Evolutionary conservation across 1,284 basidiomycete genomes (phyloP), one percentile per base, ranked within the genome.

Genomic region (Puccinia polysora): DNA sequence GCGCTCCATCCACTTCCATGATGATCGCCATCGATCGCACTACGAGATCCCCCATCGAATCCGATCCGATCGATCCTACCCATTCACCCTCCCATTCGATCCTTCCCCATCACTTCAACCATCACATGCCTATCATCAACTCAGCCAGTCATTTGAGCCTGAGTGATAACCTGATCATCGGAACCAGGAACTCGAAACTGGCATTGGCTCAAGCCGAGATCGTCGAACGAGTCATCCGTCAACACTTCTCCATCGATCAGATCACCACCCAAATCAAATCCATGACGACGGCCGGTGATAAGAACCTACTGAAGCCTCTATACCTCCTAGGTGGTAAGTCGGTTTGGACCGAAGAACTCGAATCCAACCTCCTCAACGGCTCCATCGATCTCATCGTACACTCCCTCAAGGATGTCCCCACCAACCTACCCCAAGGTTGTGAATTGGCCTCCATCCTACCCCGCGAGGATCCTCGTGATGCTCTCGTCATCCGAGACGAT

Each of bases 301-400:
- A 89, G 76, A 95, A 97, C 78, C 88, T 93, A 80, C 87, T 80
- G 38, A 82, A 83, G 47, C 83, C 83, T 0, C 78, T 85, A 18
- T 84, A 85, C 76, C 81, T 84, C 28, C 80, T 82, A 56, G 81
- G 81, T 18, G 81, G 81, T 32, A 92, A 94, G 80, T 87, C 89
- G 0, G 82, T 97, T 18, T 97, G 94, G 94, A 97, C 94, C 34
- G 89, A 91, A 78, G 94, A 97, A 78, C 86, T 97, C 73, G 94
- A 97, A 80, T 88, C 89, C 23, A 87, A 89, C 28, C 83, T 97
- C 65, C 83, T 85, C 53, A 84, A 86, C 49, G 83, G 85, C 20
- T 82, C 83, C 12, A 89, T 96, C 65, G 96, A 98, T 80, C 87
- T 97, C 83, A 87, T 99, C 76, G 88, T 98, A 23, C 96, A 98